Conservation (phyloP, 2,329 filamentous ascomycete species). For the Zymoseptoria passerinii region DNA sequence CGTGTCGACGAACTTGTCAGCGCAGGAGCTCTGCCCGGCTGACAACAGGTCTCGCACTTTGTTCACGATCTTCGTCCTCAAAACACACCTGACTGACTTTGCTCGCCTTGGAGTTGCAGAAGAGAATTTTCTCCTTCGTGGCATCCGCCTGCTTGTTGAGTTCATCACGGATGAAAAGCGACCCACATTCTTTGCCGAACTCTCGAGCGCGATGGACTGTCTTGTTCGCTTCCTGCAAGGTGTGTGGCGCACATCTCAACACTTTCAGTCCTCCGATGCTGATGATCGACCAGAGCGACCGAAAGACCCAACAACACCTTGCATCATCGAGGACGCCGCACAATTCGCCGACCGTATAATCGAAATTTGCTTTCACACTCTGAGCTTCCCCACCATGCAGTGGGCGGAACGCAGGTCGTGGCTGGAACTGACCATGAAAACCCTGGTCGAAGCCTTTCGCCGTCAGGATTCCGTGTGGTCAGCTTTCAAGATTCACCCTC, state of each 20-base stretch:
- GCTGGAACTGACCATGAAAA: slow-evolving; percentile 1
- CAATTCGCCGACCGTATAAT: slow-evolving; percentile 16
- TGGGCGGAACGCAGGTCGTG: slow-evolving; percentile 1
- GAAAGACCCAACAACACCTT: slow-evolving; percentile 3
- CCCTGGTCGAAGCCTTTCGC: slow-evolving; percentile 8
- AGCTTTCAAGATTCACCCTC: slow-evolving; percentile 11
- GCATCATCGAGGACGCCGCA: slow-evolving; percentile 18
- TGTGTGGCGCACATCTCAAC: slow-evolving; percentile 1
- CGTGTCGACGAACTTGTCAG: slow-evolving; percentile 44
- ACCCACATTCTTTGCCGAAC: slow-evolving; percentile 3
- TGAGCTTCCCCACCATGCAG: not conserved
- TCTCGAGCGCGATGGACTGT: slow-evolving; percentile 11
- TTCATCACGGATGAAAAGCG: slow-evolving; percentile 18
- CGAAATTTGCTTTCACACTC: slow-evolving; percentile 12
- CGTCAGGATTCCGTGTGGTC: slow-evolving; percentile 25
- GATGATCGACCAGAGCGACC: slow-evolving; percentile 10
- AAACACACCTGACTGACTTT: slow-evolving; percentile 46
- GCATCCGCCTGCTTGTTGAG: slow-evolving; percentile 19
- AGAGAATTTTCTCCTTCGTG: slow-evolving; percentile 21
- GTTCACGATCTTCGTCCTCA: slow-evolving; percentile 62
- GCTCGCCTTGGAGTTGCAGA: slow-evolving; percentile 23
- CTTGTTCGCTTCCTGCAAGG: slow-evolving; percentile 23
- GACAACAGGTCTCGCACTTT: slow-evolving; percentile 58
- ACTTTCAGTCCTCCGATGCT: slow-evolving; percentile 1
- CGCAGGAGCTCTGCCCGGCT: slow-evolving; percentile 57